Evolutionary conservation across 1,284 basidiomycete genomes (phyloP).

Genomic region (Austroboletus novae-zelandiae): DNA sequence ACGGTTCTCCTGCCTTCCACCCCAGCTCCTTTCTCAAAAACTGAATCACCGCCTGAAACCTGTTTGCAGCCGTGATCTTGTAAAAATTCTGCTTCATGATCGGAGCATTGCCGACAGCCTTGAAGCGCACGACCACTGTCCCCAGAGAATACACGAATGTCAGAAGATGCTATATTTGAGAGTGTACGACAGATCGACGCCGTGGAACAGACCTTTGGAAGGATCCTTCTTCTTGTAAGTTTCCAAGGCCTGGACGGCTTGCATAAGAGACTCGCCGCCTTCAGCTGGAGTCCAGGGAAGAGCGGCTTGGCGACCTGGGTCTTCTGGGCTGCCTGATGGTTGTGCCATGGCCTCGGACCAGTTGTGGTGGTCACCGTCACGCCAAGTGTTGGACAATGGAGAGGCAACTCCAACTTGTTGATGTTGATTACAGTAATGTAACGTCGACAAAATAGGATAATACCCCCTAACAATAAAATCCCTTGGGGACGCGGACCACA

Average conservation of each 20-base stretch:
- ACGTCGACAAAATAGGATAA: too few species aligned
- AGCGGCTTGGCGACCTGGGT: slow-evolving; percentile 38
- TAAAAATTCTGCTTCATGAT: slow-evolving; percentile 99
- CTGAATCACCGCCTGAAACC: slow-evolving; percentile 94
- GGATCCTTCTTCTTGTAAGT: slow-evolving; percentile 83
- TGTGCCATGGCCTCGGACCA: slow-evolving; percentile 29
- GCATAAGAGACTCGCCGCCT: slow-evolving; percentile 43
- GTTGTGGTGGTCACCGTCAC: slow-evolving; percentile 11
- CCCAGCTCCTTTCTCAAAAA: slow-evolving; percentile 90
- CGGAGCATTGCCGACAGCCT: slow-evolving; percentile 96
- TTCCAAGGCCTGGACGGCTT: slow-evolving; percentile 71
- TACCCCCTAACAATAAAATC: too few species aligned
- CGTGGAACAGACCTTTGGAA: slow-evolving; percentile 61
- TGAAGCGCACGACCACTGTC: slow-evolving; percentile 94
- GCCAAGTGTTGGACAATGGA: not conserved
- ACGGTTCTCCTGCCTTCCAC: slow-evolving; percentile 83
- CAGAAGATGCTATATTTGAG: too few species aligned
- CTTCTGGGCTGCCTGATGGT: slow-evolving; percentile 40
- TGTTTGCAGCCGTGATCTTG: slow-evolving; percentile 93
- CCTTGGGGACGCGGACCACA: too few species aligned
- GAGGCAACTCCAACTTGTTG: too few species aligned
- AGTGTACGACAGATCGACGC: too few species aligned
- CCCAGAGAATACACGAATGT: not conserved
- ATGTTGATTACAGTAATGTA: too few species aligned
- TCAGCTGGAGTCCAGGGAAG: slow-evolving; percentile 48